Base-by-base conservation (phyloP, 371 early-diverging fungal genomes). In the Mortierella sp. region DNA sequence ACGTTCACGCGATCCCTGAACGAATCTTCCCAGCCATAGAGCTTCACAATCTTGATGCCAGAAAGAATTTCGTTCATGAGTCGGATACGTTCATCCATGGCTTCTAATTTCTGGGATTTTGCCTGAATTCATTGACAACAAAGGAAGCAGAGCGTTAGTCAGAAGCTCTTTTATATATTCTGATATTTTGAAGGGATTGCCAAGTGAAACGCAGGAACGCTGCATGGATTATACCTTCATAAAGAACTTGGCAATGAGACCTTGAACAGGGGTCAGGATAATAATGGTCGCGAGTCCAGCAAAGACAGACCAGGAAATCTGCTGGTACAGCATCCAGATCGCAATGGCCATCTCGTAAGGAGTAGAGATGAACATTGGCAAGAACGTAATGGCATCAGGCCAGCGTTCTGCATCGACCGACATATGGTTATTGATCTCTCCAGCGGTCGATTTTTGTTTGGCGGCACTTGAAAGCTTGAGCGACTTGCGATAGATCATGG, bases 401-500 rank as follows among this genome's bases (percentile, higher is more conserved):
- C 79, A 72, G 28, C 65, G 60, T 17, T 72, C 72, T 12, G 65
- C 65, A 60, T 72, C 72, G 2, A 72, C 72, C 6, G 56, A 49
- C 96, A 95, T 95, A 47, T 87, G 88, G 64, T 96, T 97, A 15
- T 93, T 69, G 60, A 97, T 95, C 69, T 92, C 79, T 11, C 83
- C 69, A 1, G 72, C 87, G 27, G 95, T 95, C n/a, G 88, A 92
- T 49, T 83, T 84, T 79, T 95, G 95, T 3, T 94, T 86, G 44
- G 93, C 87, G 6, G 83, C 82, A 67, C 89, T 94, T 26, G 94
- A 93, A 15, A 98, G 83, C 4, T 83, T 78, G 58, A 96, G 71
- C 0, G 94, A 83, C 73, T 98, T 98, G 64, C 87, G 87, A 72
- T 97, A 98, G 32, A 98, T 89, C 21, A 94, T 87, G 0, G 96